phyloP scores from a whole-genome alignment of 352 stramenopile species.

The Pythium dissimile region DNA sequence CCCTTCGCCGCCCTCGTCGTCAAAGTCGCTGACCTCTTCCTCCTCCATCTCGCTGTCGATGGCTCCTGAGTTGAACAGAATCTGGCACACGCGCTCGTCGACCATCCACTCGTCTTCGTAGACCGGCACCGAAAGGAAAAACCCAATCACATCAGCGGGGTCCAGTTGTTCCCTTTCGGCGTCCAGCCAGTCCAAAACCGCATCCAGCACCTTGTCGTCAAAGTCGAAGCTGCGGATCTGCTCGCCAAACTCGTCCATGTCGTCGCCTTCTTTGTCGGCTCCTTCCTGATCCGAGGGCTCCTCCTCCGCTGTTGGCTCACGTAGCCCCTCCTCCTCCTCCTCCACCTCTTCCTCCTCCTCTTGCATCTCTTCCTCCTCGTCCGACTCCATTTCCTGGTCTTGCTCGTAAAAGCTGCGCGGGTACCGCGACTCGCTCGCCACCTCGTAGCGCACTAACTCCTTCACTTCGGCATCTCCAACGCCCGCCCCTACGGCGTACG shows the following conservation, averaged over 20 bases:
- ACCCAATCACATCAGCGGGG: conserved; percentile 54
- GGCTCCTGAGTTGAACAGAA: conserved; percentile 46
- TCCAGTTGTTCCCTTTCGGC: conserved; percentile 50
- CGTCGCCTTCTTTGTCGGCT: conserved; percentile 14
- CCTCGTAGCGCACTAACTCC: conserved; percentile 59
- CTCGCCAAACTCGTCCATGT: conserved; percentile 47
- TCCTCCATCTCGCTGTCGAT: conserved; percentile 28
- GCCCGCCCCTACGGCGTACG: conserved; percentile 36
- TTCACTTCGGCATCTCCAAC: conserved; percentile 36
- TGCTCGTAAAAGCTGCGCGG: conserved; percentile 76
- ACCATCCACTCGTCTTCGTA: conserved; percentile 77
- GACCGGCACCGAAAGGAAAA: conserved; percentile 65
- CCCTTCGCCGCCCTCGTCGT: conserved; percentile 29
- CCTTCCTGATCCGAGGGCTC: conserved; percentile 7
- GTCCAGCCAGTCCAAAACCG: conserved; percentile 46
- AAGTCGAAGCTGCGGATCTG: conserved; percentile 56
- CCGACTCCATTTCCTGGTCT: conserved; percentile 28
- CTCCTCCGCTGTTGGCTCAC: conserved; percentile 2
- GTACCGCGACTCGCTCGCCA: conserved; percentile 50
- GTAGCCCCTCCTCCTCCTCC: conserved; percentile 7
- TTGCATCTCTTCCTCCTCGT: conserved; percentile 17
- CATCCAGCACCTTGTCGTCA: conserved; percentile 43
- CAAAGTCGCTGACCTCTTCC: conserved; percentile 24
- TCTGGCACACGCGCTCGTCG: conserved; percentile 74
- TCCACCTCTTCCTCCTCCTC: conserved; percentile 20